Percentiles rank a stretch among this genome's conserved stretches.
phyloP scores from a whole-genome alignment of 2,329 filamentous ascomycete species.

The Pestalotiopsis sp. region DNA sequence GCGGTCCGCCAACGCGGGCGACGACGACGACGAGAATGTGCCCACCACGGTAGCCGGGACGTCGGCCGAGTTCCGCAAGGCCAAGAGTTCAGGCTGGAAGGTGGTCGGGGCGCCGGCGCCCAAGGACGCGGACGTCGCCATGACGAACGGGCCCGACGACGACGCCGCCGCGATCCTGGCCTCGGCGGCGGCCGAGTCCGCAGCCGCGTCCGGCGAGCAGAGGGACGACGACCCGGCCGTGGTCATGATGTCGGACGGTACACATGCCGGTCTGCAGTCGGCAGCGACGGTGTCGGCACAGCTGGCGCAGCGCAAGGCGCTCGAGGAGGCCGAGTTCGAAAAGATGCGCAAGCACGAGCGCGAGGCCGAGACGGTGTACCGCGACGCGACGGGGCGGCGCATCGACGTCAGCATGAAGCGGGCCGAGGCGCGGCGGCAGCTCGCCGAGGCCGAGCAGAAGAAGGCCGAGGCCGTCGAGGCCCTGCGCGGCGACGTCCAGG shows the following conservation, averaged over 20 bases:
- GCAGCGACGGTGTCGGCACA: slow-evolving; percentile 75
- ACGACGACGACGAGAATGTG: slow-evolving; percentile 53
- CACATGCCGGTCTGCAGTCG: slow-evolving; percentile 82
- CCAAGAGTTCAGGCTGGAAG: slow-evolving; percentile 82
- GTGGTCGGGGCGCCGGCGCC: slow-evolving; percentile 52
- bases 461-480: slow-evolving; percentile 70
- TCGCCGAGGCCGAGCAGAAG: slow-evolving; percentile 68
- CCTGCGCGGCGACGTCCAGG: slow-evolving; percentile 83
- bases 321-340: slow-evolving; percentile 45
- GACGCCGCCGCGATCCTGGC: slow-evolving; percentile 78
- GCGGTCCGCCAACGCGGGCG: slow-evolving; percentile 44
- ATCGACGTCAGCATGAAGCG: slow-evolving; percentile 91
- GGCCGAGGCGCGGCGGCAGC: slow-evolving; percentile 73
- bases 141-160: slow-evolving; percentile 36
- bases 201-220: slow-evolving; percentile 46
- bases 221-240: slow-evolving; percentile 48
- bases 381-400: slow-evolving; percentile 90
- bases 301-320: slow-evolving; percentile 64
- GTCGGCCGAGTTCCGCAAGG: slow-evolving; percentile 66
- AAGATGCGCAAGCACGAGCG: slow-evolving; percentile 31
- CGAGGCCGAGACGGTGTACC: slow-evolving; percentile 84
- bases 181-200: slow-evolving; percentile 67
- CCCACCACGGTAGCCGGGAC: slow-evolving; percentile 50
- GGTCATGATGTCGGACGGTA: slow-evolving; percentile 83
- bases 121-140: slow-evolving; percentile 19